phyloP scores from a whole-genome alignment of 805 yeast species.

The Candida railenensis region DNA sequence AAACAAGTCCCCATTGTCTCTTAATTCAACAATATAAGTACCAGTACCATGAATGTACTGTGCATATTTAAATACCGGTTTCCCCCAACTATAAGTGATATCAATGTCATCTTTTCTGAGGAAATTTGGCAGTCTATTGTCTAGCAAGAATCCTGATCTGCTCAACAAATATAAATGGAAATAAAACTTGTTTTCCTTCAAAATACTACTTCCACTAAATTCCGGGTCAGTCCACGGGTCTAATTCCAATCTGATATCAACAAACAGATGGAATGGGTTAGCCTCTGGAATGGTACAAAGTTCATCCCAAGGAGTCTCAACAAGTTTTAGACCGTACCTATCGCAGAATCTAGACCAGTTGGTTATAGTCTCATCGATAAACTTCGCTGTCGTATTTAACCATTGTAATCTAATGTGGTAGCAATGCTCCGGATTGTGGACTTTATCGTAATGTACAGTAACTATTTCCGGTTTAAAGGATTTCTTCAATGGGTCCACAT shows the following conservation, averaged over 20 bases:
- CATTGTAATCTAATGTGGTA: conserved; percentile 90
- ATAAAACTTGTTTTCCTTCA: conserved; percentile 57
- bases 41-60: conserved; percentile 93
- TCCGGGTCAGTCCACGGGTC: conserved; percentile 71
- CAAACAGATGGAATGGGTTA: conserved; percentile 88
- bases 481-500: conserved; percentile 69
- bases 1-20: conserved; percentile 74
- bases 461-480: conserved; percentile 78
- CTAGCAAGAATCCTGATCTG: conserved; percentile 72
- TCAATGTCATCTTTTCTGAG: conserved; percentile 58
- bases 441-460: conserved; percentile 84
- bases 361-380: conserved; percentile 74
- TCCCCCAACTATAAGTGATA: conserved; percentile 88
- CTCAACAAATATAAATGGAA: conserved; percentile 77
- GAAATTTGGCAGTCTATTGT: conserved; percentile 71
- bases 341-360: conserved; percentile 84
- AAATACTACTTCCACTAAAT: conserved; percentile 39
- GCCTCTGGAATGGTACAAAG: conserved; percentile 69
- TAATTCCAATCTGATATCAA: conserved; percentile 61
- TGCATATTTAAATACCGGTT: conserved; percentile 73
- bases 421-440: conserved; percentile 93
- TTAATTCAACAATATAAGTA: conserved; percentile 80
- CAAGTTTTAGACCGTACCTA: conserved; percentile 71
- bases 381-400: conserved; percentile 84
- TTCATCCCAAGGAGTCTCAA: conserved; percentile 92